These are phyloP conservation scores for Inonotus hispidus DNA, from an alignment of 1,284 basidiomycete genomes.

Conservation along the genomic window DNA sequence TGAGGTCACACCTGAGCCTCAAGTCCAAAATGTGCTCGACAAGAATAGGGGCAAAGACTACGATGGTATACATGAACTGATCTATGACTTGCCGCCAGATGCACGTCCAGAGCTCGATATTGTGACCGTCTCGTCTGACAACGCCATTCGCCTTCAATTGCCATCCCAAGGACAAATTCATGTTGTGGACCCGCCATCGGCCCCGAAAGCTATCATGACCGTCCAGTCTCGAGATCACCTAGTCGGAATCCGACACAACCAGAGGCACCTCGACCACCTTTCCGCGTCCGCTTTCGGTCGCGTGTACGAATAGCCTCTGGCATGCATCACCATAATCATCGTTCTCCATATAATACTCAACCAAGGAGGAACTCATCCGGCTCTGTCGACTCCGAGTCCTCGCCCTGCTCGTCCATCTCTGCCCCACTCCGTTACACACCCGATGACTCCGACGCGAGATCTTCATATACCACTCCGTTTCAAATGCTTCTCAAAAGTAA, in stretches of 20 bases:
- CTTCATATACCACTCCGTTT: slow-evolving; percentile 20
- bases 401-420: slow-evolving; percentile 67
- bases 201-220: neutral
- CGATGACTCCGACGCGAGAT: slow-evolving; percentile 43
- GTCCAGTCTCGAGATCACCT: neutral
- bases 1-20: neutral
- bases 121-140: neutral
- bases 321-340: slow-evolving; percentile 28
- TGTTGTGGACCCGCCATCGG: neutral
- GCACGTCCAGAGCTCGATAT: neutral
- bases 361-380: slow-evolving; percentile 20
- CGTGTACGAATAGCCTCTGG: slow-evolving; percentile 52
- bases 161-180: neutral
- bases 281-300: slow-evolving; percentile 47
- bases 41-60: neutral
- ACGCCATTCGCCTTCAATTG: slow-evolving; percentile 6
- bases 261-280: neutral
- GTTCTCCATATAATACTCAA: neutral
- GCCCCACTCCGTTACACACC: slow-evolving; percentile 57
- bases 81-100: neutral
- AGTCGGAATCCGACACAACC: neutral
- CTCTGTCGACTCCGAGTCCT: slow-evolving; percentile 43
- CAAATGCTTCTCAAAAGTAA: slow-evolving; percentile 6
- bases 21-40: neutral
- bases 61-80: neutral